These are phyloP conservation scores for Stevia rebaudiana DNA, from an alignment of 140 eudicot genomes.

Conservation along the genomic window DNA sequence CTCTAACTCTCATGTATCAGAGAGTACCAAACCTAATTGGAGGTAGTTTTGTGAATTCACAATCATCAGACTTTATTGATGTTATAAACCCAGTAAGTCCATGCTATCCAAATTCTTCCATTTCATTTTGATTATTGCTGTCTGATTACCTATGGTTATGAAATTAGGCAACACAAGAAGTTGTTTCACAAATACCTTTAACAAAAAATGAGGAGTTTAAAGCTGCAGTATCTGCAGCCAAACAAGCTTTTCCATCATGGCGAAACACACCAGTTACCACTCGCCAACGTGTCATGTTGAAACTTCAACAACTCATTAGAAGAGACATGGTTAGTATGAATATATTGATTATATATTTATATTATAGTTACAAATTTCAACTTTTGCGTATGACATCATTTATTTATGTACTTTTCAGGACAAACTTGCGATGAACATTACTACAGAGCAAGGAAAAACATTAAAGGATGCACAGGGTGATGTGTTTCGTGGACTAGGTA, in stretches of 20 bases:
- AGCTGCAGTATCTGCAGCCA: conserved; percentile 94
- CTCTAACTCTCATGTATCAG: conserved; percentile 29
- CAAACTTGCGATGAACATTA: conserved; percentile 77
- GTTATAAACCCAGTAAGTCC: conserved; percentile 79
- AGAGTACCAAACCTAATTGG: conserved; percentile 77
- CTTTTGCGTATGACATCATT: not conserved
- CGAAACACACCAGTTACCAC: conserved; percentile 78
- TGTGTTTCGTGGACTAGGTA: conserved; percentile 94
- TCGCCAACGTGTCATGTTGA: conserved; percentile 85
- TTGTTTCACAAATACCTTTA: conserved; percentile 77
- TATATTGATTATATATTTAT: not conserved
- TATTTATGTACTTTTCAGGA: conserved; percentile 39
- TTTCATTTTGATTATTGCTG: not conserved
- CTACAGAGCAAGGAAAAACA: conserved; percentile 95
- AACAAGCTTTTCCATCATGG: conserved; percentile 80
- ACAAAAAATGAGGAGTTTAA: conserved; percentile 70
- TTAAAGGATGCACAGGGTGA: conserved; percentile 94
- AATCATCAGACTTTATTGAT: conserved; percentile 57
- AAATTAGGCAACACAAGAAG: conserved; percentile 79
- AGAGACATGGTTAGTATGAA: conserved; percentile 66
- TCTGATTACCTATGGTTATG: not conserved
- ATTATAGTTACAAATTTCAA: not conserved
- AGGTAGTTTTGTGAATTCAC: conserved; percentile 75
- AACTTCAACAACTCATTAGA: conserved; percentile 81
- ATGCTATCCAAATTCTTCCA: not conserved